Evolutionary conservation across 768 basidiomycete genomes (phyloP), one percentile per base, ranked within the genome.

Genomic region (Cubamyces sp.): DNA sequence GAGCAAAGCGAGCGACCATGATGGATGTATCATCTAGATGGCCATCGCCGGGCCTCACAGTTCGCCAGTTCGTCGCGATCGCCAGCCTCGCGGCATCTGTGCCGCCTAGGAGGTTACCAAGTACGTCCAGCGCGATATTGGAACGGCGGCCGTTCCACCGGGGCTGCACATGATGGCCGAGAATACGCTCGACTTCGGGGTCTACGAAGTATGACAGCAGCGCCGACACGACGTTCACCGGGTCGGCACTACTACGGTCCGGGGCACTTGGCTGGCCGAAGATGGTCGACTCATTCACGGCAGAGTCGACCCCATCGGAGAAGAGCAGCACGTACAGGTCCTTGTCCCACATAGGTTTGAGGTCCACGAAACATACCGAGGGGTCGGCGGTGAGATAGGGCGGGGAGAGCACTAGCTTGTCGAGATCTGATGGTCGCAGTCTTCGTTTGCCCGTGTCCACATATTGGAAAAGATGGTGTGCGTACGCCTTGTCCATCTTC

Each of bases 31-130:
- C 45, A 23, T 46, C 45, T 19, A 46, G 21, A 23, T 23, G 45
- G 19, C 21, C 21, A 2, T 23, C 23, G 16, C 45, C 45, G 34
- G 34, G 8, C 8, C 21, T 45, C n/a, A 45, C n/a, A 34, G 8
- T 18, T 34, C 9, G 30, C 30, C 28, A 9, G 6, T 19, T 34
- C 30, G 28, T 30, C 30, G 48, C 40, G 19, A n/a, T 25, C 11
- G 37, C 14, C 19, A 57, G 30, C 19, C 42, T 45, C 3, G 23
- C 46, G 3, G 21, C n/a, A 23, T 47, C 34, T 1, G 25, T 39
- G 12, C 55, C 55, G 3, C 55, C 55, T 1, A 57, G 46, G 18
- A 57, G 45, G 30, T 57, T 57, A 14, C 55, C 55, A 11, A 54
- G 41, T 1, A 54, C 25, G 40, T 54, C 42, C 2, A 37, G 12